Conservation (phyloP, 495 filamentous ascomycete species). For the Opeltia flavorubescens region DNA sequence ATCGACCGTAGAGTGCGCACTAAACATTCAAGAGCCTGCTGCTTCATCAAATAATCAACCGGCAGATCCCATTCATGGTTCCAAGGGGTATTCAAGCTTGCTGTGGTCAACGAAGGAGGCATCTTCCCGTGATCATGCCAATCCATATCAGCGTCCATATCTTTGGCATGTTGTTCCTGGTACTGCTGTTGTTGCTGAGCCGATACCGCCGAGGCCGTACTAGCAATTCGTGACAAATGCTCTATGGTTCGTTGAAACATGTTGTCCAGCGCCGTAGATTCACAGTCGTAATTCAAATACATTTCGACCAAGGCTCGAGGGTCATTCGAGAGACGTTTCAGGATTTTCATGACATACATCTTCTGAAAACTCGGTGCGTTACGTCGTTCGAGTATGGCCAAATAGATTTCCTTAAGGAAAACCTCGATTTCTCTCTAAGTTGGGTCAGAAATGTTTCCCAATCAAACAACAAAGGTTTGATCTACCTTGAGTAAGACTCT, state of each 20-base stretch:
- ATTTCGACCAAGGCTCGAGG: conserved; percentile 84
- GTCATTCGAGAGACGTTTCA: conserved; percentile 73
- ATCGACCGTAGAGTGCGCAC: conserved; percentile 80
- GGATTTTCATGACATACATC: conserved; percentile 72
- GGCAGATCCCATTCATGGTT: conserved; percentile 56
- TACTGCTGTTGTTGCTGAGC: conserved; percentile 69
- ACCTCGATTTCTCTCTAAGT: conserved; percentile 92
- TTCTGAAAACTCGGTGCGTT: conserved; percentile 83
- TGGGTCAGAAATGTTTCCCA: background rate
- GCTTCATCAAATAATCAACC: conserved; percentile 75
- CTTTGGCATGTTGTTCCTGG: conserved; percentile 58
- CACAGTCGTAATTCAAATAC: conserved; percentile 98
- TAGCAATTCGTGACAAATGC: conserved; percentile 77
- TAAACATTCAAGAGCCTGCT: conserved; percentile 72
- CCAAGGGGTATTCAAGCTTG: conserved; percentile 41
- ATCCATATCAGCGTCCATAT: conserved; percentile 40
- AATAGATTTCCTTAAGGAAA: conserved; percentile 93
- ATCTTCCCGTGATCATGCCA: conserved; percentile 77
- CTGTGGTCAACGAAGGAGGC: conserved; percentile 71
- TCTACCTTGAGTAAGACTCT: conserved; percentile 80
- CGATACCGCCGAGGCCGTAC: conserved; percentile 57
- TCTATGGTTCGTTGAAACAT: conserved; percentile 92
- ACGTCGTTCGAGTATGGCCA: conserved; percentile 79
- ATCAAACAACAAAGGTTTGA: background rate
- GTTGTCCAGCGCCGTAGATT: conserved; percentile 82